phyloP scores from a whole-genome alignment of 2,329 filamentous ascomycete species.

The Dothideomycetidae sp. region DNA sequence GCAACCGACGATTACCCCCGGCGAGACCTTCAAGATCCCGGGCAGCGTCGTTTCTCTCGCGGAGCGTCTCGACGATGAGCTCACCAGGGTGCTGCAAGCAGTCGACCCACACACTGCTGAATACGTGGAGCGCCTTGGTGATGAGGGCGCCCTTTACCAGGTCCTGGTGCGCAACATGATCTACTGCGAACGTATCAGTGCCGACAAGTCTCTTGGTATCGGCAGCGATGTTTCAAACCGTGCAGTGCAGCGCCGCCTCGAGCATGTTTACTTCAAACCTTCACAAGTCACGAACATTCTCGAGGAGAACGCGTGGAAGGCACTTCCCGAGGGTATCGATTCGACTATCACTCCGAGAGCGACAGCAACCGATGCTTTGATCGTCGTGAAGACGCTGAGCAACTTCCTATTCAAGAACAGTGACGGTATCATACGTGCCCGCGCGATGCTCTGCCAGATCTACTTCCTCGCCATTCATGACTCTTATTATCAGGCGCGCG shows the following conservation, averaged over 20 bases:
- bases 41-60: constrained; percentile 90
- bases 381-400: constrained; percentile 75
- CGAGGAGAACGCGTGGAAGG: constrained; percentile 87
- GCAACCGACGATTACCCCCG: constrained; percentile 55
- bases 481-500: constrained; percentile 92
- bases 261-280: constrained; percentile 99
- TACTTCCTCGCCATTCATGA: constrained; percentile 97
- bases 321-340: constrained; percentile 53
- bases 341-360: constrained; percentile 68
- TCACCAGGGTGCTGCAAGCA: constrained; percentile 88
- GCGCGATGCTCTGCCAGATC: constrained; percentile 96
- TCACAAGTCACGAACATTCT: constrained; percentile 84
- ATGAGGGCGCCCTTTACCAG: constrained; percentile 83
- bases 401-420: constrained; percentile 90
- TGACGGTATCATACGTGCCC: constrained; percentile 88
- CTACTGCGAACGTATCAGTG: constrained; percentile 71
- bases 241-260: constrained; percentile 80
- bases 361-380: constrained; percentile 51
- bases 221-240: constrained; percentile 84
- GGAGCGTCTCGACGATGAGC: constrained; percentile 91
- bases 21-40: constrained; percentile 77
- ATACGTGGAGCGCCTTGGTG: constrained; percentile 88
- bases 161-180: constrained; percentile 77
- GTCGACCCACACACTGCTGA: constrained; percentile 98
- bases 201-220: constrained; percentile 54